Conservation (phyloP, 345 rosid species). For the Citrus hindsii region DNA sequence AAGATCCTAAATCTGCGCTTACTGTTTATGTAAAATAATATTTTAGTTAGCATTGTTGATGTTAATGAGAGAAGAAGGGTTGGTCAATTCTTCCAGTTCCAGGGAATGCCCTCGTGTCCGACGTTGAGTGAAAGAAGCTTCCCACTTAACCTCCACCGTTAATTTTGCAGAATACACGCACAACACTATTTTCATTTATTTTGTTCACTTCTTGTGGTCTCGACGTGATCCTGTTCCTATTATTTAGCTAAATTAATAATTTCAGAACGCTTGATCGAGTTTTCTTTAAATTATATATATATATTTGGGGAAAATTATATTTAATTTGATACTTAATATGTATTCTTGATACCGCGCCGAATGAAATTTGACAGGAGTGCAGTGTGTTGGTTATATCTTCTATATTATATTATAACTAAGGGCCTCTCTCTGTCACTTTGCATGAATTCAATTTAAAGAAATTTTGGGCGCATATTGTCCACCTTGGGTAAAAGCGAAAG, state of each 20-base stretch:
- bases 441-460: no score
- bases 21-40: not conserved
- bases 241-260: no score
- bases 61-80: not conserved
- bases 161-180: not conserved
- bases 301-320: not conserved
- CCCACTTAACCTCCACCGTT: not conserved
- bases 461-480: no score
- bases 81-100: constrained; percentile 23
- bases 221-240: not conserved
- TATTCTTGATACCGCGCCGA: not conserved
- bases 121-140: not conserved
- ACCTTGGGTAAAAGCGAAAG: no score
- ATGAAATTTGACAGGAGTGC: no score
- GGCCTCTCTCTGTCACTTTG: no score
- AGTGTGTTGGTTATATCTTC: no score
- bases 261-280: not conserved
- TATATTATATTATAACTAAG: no score
- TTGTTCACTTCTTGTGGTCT: not conserved
- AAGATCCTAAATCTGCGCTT: constrained; percentile 17
- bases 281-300: no score
- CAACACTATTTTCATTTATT: not conserved
- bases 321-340: not conserved
- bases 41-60: not conserved
- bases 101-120: constrained; percentile 25